Evolutionary conservation across 2,329 filamentous ascomycete species (phyloP), one percentile per base, ranked within the genome.

Genomic region (Hymenoscyphus repandus): DNA sequence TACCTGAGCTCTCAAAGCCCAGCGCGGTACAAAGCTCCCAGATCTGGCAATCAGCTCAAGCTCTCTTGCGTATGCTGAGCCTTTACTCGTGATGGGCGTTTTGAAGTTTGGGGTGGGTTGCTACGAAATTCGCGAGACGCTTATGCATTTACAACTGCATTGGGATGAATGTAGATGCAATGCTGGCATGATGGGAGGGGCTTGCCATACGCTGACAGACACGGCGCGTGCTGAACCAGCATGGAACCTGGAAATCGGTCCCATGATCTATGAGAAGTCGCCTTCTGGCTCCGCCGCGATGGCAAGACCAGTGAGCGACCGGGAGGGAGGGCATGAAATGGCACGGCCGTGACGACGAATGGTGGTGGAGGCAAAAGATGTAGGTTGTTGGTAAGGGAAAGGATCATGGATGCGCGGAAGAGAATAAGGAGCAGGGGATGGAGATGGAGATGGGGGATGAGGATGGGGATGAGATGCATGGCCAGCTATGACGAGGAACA

Each of bases 131-230:
- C 4, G 49, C 45, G 55, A 55, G 55, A 54, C 55, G 54, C 55
- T 57, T 57, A 59, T 59, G 57, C 58, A 55, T 50, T 57, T 47
- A 39, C 40, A 22, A 52, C 55, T 56, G 50, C 38, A 50, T 58
- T 50, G 31, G 57, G 57, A 52, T 39, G 47, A 15, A n/a, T n/a
- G 22, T 15, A 15, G 51, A 47, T 58, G 53, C 55, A 58, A 53
- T 55, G 52, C 47, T 55, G 55, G 49, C 46, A 15, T 48, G 34
- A 53, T 43, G 39, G 49, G n/a, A n/a, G n/a, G n/a, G n/a, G n/a
- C n/a, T n/a, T n/a, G n/a, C n/a, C n/a, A 20, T 45, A 33, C 34
- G 48, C 51, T 39, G 44, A 47, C 43, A 32, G 27, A 20, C 38
- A 44, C 38, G 49, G 41, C 43, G 55, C 51, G 45, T 53, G 44